Base-by-base conservation (phyloP, 2,329 filamentous ascomycete genomes). In the Trichoderma harzianum region DNA sequence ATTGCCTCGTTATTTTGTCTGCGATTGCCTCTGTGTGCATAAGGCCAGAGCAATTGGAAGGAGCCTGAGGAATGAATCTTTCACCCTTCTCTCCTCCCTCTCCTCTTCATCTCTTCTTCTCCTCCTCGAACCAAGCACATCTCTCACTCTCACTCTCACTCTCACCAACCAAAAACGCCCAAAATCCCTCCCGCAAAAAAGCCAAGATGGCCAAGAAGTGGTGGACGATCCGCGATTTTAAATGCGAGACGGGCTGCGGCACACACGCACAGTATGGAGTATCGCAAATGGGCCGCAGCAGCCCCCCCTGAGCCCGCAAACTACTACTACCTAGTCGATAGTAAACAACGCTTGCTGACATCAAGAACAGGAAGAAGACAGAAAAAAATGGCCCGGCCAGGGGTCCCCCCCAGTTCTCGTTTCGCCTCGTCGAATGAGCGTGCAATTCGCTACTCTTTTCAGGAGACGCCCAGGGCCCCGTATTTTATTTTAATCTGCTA, bases 401-500 rank as follows among this genome's bases (percentile, higher is more conserved):
- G 65, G 65, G 53, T 32, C 18, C 24, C 26, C 51, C 65, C 65
- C 53, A 32, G 65, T 68, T 67, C 64, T 67, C 64, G 64, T 67
- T 67, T 67, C 64, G 64, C 64, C 65, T 68, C 53, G 65, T 68
- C 65, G 65, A 60, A 68, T 68, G 53, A 68, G 53, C 65, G 65
- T 57, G 64, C 65, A 57, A 68, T 68, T 58, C 34, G 34, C 65
- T 60, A 39, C 65, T 58, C 65, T 68, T 43, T 68, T 68, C 65
- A 68, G 65, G 65, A 68, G 65, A 68, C 34, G 53, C 65, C 36
- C 32, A 60, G 65, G 53, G 65, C 65, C 65, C 65, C 65, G 53
- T 68, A 58, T 68, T 68, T 68, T 43, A 68, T 68, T 68, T 58
- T 60, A 68, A 68, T 68, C 65, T 68, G 53, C 53, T 68, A 66